These are phyloP conservation scores for Phytopythium oedochilum DNA, from an alignment of 352 stramenopile genomes.

Conservation along the genomic window DNA sequence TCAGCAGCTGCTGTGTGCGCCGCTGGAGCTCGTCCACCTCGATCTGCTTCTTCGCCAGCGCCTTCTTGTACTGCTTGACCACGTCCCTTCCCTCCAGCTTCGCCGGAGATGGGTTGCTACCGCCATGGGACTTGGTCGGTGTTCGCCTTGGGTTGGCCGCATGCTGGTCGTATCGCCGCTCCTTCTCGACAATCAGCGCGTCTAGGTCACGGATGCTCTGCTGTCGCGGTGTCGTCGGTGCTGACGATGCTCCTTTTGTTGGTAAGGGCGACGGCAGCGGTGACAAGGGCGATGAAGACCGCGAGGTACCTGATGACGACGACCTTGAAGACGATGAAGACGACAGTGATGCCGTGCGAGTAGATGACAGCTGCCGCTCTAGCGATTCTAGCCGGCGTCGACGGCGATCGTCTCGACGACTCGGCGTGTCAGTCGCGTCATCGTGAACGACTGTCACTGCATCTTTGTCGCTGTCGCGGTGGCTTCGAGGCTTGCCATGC, in stretches of 20 bases:
- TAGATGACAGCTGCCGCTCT: constrained; percentile 1
- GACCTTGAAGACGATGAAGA: constrained; percentile 19
- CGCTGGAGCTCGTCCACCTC: constrained; percentile 25
- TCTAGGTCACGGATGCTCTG: constrained; percentile 36
- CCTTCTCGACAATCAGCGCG: constrained; percentile 29
- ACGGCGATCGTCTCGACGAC: not conserved
- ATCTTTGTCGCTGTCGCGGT: not conserved
- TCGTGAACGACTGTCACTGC: not conserved
- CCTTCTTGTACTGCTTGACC: constrained; percentile 17
- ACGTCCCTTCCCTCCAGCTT: not conserved
- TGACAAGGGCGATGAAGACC: constrained; percentile 4
- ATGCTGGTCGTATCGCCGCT: constrained; percentile 16
- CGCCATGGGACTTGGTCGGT: constrained; percentile 6
- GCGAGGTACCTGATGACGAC: constrained; percentile 15
- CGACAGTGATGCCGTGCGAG: constrained; percentile 13
- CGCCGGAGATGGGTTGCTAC: not conserved
- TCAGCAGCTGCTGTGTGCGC: constrained; percentile 24
- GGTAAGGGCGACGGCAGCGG: constrained; percentile 2
- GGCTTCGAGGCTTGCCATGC: constrained; percentile 4
- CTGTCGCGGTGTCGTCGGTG: constrained; percentile 13
- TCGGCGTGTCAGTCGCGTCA: not conserved
- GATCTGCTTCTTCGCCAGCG: constrained; percentile 33
- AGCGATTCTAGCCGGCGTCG: not conserved
- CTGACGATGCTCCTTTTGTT: not conserved
- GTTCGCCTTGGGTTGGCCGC: constrained; percentile 1